Conservation (phyloP, 2,329 filamentous ascomycete species). For the Colletotrichum higginsianum region DNA sequence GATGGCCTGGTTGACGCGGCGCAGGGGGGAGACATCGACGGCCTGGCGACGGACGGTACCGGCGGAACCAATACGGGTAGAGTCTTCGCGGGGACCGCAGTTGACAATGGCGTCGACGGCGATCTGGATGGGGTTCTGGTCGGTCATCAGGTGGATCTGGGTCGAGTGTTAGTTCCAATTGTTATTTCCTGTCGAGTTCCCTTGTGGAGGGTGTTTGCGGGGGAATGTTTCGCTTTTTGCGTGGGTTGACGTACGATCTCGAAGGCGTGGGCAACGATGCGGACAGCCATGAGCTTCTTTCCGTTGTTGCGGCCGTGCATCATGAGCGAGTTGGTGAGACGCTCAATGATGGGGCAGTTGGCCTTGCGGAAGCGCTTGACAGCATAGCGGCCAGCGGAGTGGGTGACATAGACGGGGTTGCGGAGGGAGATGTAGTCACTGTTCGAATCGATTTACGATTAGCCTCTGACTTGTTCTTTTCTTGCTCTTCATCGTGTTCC, state of each 20-base stretch:
- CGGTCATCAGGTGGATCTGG: constrained; percentile 99
- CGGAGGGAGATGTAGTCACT: constrained; percentile 99
- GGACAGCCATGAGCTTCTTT: constrained; percentile 99
- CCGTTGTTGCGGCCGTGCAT: constrained; percentile 99
- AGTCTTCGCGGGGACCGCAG: constrained; percentile 99
- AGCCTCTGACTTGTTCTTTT: constrained; percentile 45
- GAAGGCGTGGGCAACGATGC: constrained; percentile 98
- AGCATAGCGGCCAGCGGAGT: constrained; percentile 98
- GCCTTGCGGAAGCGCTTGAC: constrained; percentile 99
- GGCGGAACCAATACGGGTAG: constrained; percentile 98
- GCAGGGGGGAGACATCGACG: constrained; percentile 99
- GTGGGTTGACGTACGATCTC: constrained; percentile 86
- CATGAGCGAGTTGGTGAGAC: constrained; percentile 99
- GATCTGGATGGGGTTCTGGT: constrained; percentile 99
- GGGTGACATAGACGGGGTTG: constrained; percentile 98
- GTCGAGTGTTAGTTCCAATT: constrained; percentile 48
- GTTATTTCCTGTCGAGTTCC: constrained; percentile 4
- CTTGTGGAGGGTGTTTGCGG: constrained; percentile 41
- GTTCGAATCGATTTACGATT: constrained; percentile 50
- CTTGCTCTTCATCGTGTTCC: neutral
- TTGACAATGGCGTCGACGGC: constrained; percentile 99
- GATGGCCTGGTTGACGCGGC: constrained; percentile 99
- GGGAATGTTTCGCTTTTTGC: constrained; percentile 1
- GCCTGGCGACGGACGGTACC: constrained; percentile 99
- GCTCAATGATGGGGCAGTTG: constrained; percentile 99